Percentiles rank a stretch among this genome's conserved stretches.
Evolutionary conservation across 2,329 filamentous ascomycete species (phyloP).

Genomic region (Hymenoscyphus scutula): DNA sequence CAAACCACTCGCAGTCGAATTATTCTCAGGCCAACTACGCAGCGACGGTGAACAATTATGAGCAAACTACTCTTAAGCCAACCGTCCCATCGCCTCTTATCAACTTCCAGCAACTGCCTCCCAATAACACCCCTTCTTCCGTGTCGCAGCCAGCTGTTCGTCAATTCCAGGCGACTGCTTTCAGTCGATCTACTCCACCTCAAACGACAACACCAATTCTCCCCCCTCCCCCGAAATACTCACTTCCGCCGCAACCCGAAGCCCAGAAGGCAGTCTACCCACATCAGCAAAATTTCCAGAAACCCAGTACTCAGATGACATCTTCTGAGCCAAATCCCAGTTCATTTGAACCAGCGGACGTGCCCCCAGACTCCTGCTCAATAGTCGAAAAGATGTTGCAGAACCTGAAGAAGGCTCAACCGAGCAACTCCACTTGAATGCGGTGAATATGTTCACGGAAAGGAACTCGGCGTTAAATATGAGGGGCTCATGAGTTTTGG

Average conservation of each 20-base stretch:
- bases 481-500: neutral
- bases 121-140: neutral
- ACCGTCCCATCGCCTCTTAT: neutral
- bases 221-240: conserved; percentile 12
- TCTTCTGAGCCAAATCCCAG: conserved; percentile 11
- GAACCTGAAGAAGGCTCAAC: conserved; percentile 43
- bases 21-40: conserved; percentile 1
- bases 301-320: conserved; percentile 7
- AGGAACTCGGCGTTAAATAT: neutral
- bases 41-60: neutral
- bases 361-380: conserved; percentile 36
- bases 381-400: conserved; percentile 53
- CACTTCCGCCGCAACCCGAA: conserved; percentile 4
- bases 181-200: neutral
- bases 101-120: neutral
- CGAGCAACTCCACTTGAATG: neutral
- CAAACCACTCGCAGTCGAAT: neutral
- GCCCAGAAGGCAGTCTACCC: conserved; percentile 25
- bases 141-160: neutral
- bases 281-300: conserved; percentile 30
- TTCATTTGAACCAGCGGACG: conserved; percentile 32
- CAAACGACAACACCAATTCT: conserved; percentile 5
- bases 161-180: neutral
- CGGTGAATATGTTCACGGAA: neutral
- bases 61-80: neutral